phyloP scores from a whole-genome alignment of 2,329 filamentous ascomycete species.

The Nemania sp. region DNA sequence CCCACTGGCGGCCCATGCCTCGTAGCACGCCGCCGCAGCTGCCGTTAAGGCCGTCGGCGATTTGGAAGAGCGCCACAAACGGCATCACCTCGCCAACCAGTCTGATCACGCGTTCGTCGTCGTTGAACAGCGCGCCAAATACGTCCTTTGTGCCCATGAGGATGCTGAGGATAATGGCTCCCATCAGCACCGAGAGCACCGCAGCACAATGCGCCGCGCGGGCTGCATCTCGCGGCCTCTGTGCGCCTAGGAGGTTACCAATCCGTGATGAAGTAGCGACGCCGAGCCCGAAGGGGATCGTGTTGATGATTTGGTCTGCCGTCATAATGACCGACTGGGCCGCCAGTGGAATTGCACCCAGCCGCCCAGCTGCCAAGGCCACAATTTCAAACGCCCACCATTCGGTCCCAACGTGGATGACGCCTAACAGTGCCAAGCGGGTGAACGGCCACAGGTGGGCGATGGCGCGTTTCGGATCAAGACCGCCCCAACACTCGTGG shows the following conservation, averaged over 20 bases:
- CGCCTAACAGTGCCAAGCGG: constrained; percentile 72
- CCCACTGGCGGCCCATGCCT: constrained; percentile 85
- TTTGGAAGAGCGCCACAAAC: constrained; percentile 86
- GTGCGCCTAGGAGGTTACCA: constrained; percentile 77
- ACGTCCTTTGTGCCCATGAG: constrained; percentile 72
- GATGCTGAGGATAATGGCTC: constrained; percentile 65
- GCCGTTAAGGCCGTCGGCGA: constrained; percentile 84
- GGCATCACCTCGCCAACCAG: constrained; percentile 81
- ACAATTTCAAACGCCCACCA: constrained; percentile 97
- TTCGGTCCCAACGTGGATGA: constrained; percentile 85
- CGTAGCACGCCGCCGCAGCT: constrained; percentile 79
- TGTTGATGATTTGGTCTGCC: constrained; percentile 80
- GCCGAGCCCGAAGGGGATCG: constrained; percentile 83
- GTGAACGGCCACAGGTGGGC: constrained; percentile 71
- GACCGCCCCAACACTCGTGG: constrained; percentile 79
- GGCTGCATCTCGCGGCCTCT: constrained; percentile 65
- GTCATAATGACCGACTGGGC: constrained; percentile 92
- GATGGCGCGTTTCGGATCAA: constrained; percentile 62
- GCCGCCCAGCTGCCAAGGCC: constrained; percentile 75
- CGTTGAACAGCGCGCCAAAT: constrained; percentile 80
- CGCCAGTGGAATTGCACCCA: constrained; percentile 78
- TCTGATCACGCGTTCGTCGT: constrained; percentile 70
- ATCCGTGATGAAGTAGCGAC: constrained; percentile 78
- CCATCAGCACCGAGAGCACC: constrained; percentile 70
- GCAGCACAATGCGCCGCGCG: constrained; percentile 77